phyloP scores from a whole-genome alignment of 106 monocot genomes.

The Alisma plantagoaquatica region DNA sequence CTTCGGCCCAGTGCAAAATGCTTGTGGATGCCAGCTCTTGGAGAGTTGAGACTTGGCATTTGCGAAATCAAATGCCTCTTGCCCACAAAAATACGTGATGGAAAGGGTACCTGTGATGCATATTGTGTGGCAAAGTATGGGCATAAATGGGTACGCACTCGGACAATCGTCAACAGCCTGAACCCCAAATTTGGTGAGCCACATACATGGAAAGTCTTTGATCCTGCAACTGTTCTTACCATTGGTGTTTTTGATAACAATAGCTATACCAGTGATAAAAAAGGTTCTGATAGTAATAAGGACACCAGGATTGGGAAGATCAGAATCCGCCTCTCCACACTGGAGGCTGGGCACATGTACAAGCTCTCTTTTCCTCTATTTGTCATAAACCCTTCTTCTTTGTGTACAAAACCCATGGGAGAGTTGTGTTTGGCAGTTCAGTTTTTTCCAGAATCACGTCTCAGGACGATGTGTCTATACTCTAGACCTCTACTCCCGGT shows the following conservation, averaged over 20 bases:
- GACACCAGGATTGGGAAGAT: slow-evolving; percentile 59
- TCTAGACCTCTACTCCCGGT: slow-evolving; percentile 45
- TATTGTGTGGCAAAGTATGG: slow-evolving; percentile 81
- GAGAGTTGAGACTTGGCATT: slow-evolving; percentile 58
- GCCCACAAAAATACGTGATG: slow-evolving; percentile 40
- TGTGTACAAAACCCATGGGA: slow-evolving; percentile 80
- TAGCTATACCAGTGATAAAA: slow-evolving; percentile 25
- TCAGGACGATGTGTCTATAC: slow-evolving; percentile 34
- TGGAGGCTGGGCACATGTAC: slow-evolving; percentile 52
- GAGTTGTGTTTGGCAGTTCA: slow-evolving; percentile 68
- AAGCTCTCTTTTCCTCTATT: slow-evolving; percentile 57
- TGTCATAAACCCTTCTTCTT: slow-evolving; percentile 42
- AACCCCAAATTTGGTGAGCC: slow-evolving; percentile 59
- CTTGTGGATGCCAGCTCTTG: slow-evolving; percentile 57
- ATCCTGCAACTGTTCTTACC: slow-evolving; percentile 53
- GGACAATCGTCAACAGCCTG: slow-evolving; percentile 45
- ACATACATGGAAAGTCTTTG: slow-evolving; percentile 72
- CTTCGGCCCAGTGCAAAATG: slow-evolving; percentile 54
- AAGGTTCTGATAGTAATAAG: slow-evolving; percentile 4
- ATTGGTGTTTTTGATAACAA: slow-evolving; percentile 56
- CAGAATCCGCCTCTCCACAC: slow-evolving; percentile 60
- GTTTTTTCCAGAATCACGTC: slow-evolving; percentile 35
- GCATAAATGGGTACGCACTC: slow-evolving; percentile 66
- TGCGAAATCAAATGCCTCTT: slow-evolving; percentile 34
- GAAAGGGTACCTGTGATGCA: slow-evolving; percentile 41